Evolutionary conservation across 345 rosid species (phyloP), one percentile per base, ranked within the genome.

Genomic region (Lenwebbia sp.): DNA sequence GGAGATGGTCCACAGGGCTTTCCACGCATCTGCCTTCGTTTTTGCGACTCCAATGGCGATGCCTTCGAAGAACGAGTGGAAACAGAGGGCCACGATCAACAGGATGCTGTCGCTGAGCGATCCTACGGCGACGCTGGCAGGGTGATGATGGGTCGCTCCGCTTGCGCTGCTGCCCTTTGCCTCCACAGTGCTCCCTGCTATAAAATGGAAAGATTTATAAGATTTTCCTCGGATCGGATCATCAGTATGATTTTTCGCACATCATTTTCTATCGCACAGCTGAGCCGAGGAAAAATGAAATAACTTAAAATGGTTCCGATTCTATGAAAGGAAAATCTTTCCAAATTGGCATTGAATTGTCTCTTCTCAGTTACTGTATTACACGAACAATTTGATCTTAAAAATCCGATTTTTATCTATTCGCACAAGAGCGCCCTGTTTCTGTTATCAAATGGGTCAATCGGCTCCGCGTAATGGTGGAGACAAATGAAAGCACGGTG

Each of bases 1-100:
- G 15, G 87, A 85, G 84, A 96, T 93, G 7, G 99, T 96, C 98
- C 99, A 95, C 33, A 96, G 85, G 50, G 98, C 98, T 90, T 88
- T 95, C 97, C 98, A 96, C 8, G 99, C 99, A 78, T 95, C 95
- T 8, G 90, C 85, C 86, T 91, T 21, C 0, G 93, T 92, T 88
- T 92, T 90, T 30, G 95, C 94, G 41, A 96, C 86, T 56, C 99
- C 99, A 13, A 84, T 84, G 54, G 81, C 86, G 17, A 84, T 84
- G 65, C 86, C 86, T 49, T 84, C 81, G 58, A 96, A 96, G 0
- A 96, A 91, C 4, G 98, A 96, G 92, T 96, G 99, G 90, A 96
- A 95, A 86, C 99, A 96, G 86, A 96, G 88, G 14, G 99, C 98
- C 3, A 91, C 84, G 2, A 96, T 95, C 91, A 96, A 85, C 40